Evolutionary conservation across 108 stramenopile genomes (phyloP).

Genomic region (Ochromonas danica): DNA sequence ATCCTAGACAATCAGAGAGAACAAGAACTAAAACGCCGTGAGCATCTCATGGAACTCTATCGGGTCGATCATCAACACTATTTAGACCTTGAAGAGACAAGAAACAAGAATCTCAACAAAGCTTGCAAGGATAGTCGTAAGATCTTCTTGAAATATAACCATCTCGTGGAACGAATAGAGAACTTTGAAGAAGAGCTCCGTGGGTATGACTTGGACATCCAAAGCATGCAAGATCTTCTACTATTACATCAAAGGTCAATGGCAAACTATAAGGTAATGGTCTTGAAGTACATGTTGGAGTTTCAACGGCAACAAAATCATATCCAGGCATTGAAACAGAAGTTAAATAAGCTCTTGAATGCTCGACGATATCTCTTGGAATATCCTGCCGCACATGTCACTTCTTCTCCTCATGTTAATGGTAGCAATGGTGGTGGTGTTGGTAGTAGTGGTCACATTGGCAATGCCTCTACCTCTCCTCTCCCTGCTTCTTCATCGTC

Average conservation of each 20-base stretch:
- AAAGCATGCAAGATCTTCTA: neutral
- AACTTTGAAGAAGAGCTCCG: neutral
- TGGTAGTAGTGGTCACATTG: too few species aligned
- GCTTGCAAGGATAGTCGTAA: slow-evolving; percentile 5
- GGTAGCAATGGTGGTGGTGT: too few species aligned
- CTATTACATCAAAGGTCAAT: neutral
- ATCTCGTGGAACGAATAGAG: neutral
- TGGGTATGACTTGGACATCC: neutral
- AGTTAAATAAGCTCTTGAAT: neutral
- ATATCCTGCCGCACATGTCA: too few species aligned
- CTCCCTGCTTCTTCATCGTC: too few species aligned
- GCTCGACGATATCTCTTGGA: neutral
- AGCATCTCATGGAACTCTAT: slow-evolving; percentile 3
- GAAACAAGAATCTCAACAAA: neutral
- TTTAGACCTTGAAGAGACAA: neutral
- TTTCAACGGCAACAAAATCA: neutral
- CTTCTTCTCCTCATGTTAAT: too few species aligned
- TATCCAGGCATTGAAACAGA: neutral
- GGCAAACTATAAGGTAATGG: neutral
- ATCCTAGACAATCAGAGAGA: neutral
- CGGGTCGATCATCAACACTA: neutral
- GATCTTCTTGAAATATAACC: neutral
- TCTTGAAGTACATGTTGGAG: slow-evolving; percentile 1
- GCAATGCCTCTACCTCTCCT: too few species aligned
- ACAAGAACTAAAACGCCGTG: slow-evolving; percentile 5